Evolutionary conservation across 2,329 filamentous ascomycete genomes (phyloP), one percentile per base, ranked within the genome.

Genomic region (Colletotrichum sp.): DNA sequence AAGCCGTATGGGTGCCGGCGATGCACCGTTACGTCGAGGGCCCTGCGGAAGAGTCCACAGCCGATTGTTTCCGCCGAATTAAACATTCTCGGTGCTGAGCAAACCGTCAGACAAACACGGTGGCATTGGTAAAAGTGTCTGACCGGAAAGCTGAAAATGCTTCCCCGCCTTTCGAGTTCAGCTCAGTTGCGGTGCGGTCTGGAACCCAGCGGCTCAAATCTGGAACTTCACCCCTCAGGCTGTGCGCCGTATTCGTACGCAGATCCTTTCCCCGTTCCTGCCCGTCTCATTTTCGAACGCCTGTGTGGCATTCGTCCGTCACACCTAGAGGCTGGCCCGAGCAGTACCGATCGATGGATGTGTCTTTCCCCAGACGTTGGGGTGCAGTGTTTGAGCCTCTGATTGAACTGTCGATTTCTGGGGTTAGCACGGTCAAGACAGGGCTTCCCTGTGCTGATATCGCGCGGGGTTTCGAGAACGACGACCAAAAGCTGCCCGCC

Each of bases 181-280:
- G 66, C 55, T 57, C 55, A 39, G n/a, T 55, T 30, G 32, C 28
- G 44, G 30, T 36, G 32, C 21, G 71, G 39, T 21, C 32, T 72
- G 62, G 72, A 72, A 67, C 62, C 59, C 21, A 34, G 18, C 52
- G 52, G 63, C 64, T 60, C 65, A 63, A 63, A 66, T 52, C 62
- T 68, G 63, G 52, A 75, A 72, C 68, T 55, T 55, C 18, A 52
- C 55, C 68, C 62, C 72, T 71, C 44, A 30, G 68, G 39, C 72
- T 67, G 72, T 75, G 72, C 68, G 72, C 68, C 64, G 62, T 60
- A 39, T 39, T 75, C 68, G 62, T 62, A 52, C 36, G 72, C 68
- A 49, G 21, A 67, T 63, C 60, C 13, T 18, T 36, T 26, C 62
- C 60, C 62, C 26, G 44, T 36, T 34, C 52, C 39, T 67, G 36